These are phyloP conservation scores for Babesia bigemina DNA, from an alignment of 169 alveolate species.

Conservation along the genomic window DNA sequence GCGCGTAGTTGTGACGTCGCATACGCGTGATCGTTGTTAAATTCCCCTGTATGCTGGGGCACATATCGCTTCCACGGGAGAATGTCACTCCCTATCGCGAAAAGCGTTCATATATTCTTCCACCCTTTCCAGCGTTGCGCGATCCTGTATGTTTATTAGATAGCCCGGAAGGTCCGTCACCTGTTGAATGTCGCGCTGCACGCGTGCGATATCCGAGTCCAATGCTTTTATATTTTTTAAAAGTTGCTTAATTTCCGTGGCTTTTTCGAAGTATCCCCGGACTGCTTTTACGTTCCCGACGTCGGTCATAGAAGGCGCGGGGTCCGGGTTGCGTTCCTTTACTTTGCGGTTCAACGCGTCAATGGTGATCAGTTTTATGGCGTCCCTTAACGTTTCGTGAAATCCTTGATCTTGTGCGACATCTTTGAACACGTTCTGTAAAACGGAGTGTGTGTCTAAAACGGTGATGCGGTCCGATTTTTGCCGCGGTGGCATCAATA, in stretches of 20 bases:
- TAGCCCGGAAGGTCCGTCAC: neutral
- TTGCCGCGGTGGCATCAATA: neutral
- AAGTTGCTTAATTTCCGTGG: conserved; percentile 20
- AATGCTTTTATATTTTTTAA: neutral
- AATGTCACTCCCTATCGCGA: neutral
- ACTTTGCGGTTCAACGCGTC: conserved; percentile 64
- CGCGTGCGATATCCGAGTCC: conserved; percentile 2
- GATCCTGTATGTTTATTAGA: conserved; percentile 2
- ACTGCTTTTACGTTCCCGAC: conserved; percentile 30
- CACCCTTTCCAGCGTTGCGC: neutral
- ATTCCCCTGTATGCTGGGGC: too few species aligned
- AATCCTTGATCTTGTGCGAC: conserved; percentile 49
- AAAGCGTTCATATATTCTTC: conserved; percentile 20
- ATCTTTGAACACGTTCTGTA: conserved; percentile 42
- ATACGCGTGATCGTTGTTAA: too few species aligned
- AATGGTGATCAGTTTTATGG: conserved; percentile 42
- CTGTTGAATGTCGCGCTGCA: conserved; percentile 21
- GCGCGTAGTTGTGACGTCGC: too few species aligned
- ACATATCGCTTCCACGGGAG: too few species aligned
- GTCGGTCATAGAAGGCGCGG: neutral
- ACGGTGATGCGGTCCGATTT: neutral
- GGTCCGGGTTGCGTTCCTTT: conserved; percentile 45
- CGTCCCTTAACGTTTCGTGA: conserved; percentile 20
- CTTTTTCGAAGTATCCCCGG: conserved; percentile 19
- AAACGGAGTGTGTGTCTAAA: neutral